These are phyloP conservation scores for Cryptosporidium tyzzeri DNA, from an alignment of 169 alveolate genomes.

Conservation along the genomic window DNA sequence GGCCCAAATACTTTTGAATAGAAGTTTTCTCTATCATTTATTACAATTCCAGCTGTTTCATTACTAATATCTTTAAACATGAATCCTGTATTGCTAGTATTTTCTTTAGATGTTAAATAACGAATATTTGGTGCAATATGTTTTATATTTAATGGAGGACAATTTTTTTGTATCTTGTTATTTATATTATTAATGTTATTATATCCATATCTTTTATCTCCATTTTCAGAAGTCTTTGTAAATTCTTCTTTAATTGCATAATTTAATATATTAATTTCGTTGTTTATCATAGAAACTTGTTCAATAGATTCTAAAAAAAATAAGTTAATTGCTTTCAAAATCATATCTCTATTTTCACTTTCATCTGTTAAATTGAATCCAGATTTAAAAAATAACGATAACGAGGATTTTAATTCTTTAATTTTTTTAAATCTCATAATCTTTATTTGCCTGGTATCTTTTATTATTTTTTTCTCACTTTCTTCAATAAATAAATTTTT, in stretches of 20 bases:
- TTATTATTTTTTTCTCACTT: not conserved
- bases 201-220: not conserved
- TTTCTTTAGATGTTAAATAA: slow-evolving; percentile 5
- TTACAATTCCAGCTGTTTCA: not conserved
- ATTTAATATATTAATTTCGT: slow-evolving; percentile 12
- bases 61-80: not conserved
- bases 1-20: slow-evolving; percentile 56
- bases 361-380: slow-evolving; percentile 37
- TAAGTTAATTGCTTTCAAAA: slow-evolving; percentile 21
- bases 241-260: not conserved
- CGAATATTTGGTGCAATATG: slow-evolving; percentile 47
- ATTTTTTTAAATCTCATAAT: slow-evolving; percentile 50
- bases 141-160: slow-evolving; percentile 4
- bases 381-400: slow-evolving; percentile 28
- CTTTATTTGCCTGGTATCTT: slow-evolving; percentile 18
- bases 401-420: slow-evolving; percentile 23
- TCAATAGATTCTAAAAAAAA: slow-evolving; percentile 43
- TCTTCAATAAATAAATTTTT: not conserved
- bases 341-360: slow-evolving; percentile 21
- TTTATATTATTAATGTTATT: not conserved
- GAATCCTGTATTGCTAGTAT: not conserved
- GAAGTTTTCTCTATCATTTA: slow-evolving; percentile 10
- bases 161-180: no score
- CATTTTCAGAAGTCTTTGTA: not conserved
- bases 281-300: slow-evolving; percentile 22